phyloP scores from a whole-genome alignment of 495 filamentous ascomycete species.

The Annulohypoxylon nitens region DNA sequence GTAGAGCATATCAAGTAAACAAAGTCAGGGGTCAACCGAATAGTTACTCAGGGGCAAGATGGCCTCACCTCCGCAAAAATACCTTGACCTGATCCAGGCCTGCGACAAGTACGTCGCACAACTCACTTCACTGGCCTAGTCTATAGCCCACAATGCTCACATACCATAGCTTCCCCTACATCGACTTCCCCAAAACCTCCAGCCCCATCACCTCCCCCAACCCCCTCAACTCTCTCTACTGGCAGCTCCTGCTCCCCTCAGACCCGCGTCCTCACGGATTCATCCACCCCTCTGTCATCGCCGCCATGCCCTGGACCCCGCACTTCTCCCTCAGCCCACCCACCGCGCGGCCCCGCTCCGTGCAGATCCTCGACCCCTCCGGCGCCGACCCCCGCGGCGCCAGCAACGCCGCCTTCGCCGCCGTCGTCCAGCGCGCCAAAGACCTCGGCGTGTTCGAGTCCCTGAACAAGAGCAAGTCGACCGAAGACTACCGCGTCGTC shows the following conservation, averaged over 20 bases:
- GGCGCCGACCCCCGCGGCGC: constrained; percentile 17
- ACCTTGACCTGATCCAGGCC: constrained; percentile 29
- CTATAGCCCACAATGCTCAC: not conserved
- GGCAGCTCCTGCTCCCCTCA: constrained; percentile 28
- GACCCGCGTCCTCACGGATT: constrained; percentile 49
- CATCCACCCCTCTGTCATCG: constrained; percentile 50
- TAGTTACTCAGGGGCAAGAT: constrained; percentile 17
- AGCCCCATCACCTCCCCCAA: not conserved
- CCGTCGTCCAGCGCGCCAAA: constrained; percentile 45
- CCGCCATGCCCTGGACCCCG: constrained; percentile 56
- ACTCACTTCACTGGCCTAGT: not conserved
- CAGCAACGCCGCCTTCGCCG: constrained; percentile 46
- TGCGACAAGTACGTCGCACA: constrained; percentile 23
- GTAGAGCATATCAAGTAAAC: not conserved
- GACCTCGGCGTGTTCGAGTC: constrained; percentile 46
- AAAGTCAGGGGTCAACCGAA: not conserved
- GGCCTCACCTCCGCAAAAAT: constrained; percentile 15
- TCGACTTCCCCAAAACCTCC: constrained; percentile 20
- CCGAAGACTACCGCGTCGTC: constrained; percentile 57
- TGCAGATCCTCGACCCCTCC: constrained; percentile 46
- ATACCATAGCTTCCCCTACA: constrained; percentile 31
- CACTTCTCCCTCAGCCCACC: constrained; percentile 48
- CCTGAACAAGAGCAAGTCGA: constrained; percentile 46
- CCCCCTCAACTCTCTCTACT: constrained; percentile 14
- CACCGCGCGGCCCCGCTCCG: constrained; percentile 38